phyloP scores from a whole-genome alignment of 2,329 filamentous ascomycete species.

The Penicillium paneum region DNA sequence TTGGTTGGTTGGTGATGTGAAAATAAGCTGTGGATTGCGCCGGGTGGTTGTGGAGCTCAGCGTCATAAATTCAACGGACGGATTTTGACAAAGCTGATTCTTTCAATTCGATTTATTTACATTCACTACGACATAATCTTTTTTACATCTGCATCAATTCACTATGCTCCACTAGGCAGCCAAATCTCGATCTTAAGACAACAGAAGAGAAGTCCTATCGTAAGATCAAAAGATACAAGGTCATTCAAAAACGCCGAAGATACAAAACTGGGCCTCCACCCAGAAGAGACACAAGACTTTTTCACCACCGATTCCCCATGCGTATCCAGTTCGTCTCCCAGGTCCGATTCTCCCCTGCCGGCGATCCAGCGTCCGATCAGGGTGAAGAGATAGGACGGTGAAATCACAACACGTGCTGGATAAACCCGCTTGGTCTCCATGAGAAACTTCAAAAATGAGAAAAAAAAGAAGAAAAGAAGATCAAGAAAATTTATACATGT shows the following conservation, averaged over 20 bases:
- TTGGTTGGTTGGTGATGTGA: not conserved
- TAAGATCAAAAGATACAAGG: constrained; percentile 11
- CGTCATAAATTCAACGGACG: not conserved
- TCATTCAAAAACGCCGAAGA: constrained; percentile 11
- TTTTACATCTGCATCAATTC: constrained; percentile 2
- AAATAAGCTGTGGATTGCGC: not conserved
- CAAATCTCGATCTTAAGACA: constrained; percentile 5
- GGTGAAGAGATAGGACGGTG: constrained; percentile 25
- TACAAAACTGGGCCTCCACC: constrained; percentile 9
- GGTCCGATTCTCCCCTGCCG: constrained; percentile 29
- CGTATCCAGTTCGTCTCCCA: constrained; percentile 11
- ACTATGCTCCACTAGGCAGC: constrained; percentile 6
- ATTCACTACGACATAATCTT: not conserved
- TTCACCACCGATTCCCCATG: constrained; percentile 13
- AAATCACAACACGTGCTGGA: constrained; percentile 32
- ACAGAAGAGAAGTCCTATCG: constrained; percentile 6
- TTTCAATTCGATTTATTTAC: not conserved
- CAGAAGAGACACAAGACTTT: constrained; percentile 21
- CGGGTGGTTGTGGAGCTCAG: constrained; percentile 1
- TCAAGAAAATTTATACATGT: constrained; percentile 35
- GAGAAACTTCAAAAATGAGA: constrained; percentile 23
- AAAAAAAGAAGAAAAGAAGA: constrained; percentile 22
- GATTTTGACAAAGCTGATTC: not conserved
- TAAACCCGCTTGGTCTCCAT: constrained; percentile 31
- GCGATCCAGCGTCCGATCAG: constrained; percentile 43